phyloP scores from a whole-genome alignment of 768 basidiomycete genomes.

The Auriscalpium orientale region DNA sequence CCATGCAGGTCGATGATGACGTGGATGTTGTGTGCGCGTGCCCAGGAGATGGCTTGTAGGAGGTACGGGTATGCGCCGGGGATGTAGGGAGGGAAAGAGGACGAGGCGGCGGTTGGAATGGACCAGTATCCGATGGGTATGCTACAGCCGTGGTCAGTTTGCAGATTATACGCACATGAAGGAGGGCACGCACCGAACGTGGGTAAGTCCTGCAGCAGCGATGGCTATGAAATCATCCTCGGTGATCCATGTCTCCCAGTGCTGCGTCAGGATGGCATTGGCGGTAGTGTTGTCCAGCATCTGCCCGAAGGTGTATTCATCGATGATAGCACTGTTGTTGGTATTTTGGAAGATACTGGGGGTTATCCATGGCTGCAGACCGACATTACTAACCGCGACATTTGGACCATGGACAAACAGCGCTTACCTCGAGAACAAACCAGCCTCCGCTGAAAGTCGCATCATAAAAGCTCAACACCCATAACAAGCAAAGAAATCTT shows the following conservation, averaged over 20 bases:
- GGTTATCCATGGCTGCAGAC: constrained; percentile 64
- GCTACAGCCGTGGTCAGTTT: constrained; percentile 23
- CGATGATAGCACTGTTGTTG: constrained; percentile 45
- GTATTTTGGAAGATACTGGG: constrained; percentile 65
- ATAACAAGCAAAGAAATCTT: background rate
- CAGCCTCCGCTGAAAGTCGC: constrained; percentile 43
- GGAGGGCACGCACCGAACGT: constrained; percentile 45
- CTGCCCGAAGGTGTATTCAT: constrained; percentile 57
- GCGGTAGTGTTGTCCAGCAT: constrained; percentile 39
- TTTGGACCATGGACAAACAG: background rate
- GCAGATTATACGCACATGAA: background rate
- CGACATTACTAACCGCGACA: background rate
- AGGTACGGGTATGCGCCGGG: constrained; percentile 66
- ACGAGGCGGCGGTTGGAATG: constrained; percentile 55
- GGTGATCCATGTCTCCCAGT: constrained; percentile 63
- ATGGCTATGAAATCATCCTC: constrained; percentile 66
- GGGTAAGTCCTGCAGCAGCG: constrained; percentile 57
- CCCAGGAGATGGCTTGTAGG: constrained; percentile 56
- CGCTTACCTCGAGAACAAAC: constrained; percentile 50
- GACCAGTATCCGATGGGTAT: constrained; percentile 76
- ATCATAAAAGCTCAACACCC: too few relatives aligned
- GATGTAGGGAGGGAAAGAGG: constrained; percentile 45
- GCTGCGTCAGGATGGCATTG: constrained; percentile 35
- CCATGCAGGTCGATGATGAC: constrained; percentile 76
- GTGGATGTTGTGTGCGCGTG: constrained; percentile 49